phyloP scores from a whole-genome alignment of 2,329 filamentous ascomycete species.

The Nannizziopsis arthrosporioides region DNA sequence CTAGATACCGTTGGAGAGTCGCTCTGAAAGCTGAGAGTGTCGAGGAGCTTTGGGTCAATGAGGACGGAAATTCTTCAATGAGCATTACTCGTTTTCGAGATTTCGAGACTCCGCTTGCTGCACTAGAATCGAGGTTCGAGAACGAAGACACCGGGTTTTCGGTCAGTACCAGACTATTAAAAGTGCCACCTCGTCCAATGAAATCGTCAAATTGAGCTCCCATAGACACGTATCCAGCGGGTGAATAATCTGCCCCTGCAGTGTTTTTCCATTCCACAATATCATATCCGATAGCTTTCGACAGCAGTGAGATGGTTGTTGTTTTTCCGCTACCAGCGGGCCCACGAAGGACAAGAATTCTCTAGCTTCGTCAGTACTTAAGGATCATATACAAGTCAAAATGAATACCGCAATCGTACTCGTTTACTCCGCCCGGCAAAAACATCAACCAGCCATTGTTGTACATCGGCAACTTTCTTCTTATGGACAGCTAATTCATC shows the following conservation, averaged over 20 bases:
- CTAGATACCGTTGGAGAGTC: slow-evolving; percentile 63
- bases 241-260: slow-evolving; percentile 46
- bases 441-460: slow-evolving; percentile 67
- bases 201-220: slow-evolving; percentile 87
- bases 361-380: slow-evolving; percentile 39
- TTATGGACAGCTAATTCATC: slow-evolving; percentile 90
- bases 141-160: slow-evolving; percentile 2
- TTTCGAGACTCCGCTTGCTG: slow-evolving; percentile 17
- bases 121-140: neutral
- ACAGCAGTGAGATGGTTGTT: slow-evolving; percentile 66
- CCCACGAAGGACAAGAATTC: slow-evolving; percentile 74
- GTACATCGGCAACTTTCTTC: slow-evolving; percentile 80
- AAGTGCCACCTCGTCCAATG: slow-evolving; percentile 66
- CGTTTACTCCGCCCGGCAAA: slow-evolving; percentile 44
- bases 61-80: slow-evolving; percentile 73
- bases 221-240: slow-evolving; percentile 55
- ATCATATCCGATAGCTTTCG: slow-evolving; percentile 62
- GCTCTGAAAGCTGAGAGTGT: slow-evolving; percentile 60
- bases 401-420: slow-evolving; percentile 12
- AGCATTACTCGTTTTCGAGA: slow-evolving; percentile 49
- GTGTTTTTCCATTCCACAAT: slow-evolving; percentile 89
- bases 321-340: slow-evolving; percentile 89
- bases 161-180: slow-evolving; percentile 54
- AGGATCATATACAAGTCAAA: neutral
- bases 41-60: slow-evolving; percentile 54